Conservation (phyloP, 106 monocot genomes). For the Dendrobium huoshanense region DNA sequence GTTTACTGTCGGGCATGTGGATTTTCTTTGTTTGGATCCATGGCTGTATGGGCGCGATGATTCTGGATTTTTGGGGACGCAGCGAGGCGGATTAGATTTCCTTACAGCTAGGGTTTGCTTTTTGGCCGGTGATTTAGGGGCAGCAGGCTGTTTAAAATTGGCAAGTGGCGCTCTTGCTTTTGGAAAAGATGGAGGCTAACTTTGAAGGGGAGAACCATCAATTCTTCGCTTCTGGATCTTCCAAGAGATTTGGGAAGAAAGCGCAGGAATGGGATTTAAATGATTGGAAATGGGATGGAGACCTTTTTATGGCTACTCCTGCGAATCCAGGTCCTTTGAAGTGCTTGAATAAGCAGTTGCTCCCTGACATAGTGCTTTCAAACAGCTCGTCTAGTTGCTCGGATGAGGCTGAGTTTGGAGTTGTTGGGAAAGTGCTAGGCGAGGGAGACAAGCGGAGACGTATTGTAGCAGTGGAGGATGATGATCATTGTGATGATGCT, state of each 20-base stretch:
- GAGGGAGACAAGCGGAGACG: conserved; percentile 45
- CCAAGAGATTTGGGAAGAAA: conserved; percentile 25
- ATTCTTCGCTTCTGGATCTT: conserved; percentile 17
- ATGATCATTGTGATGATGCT: conserved; percentile 16
- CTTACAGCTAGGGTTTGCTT: not conserved
- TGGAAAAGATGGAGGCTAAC: conserved; percentile 32
- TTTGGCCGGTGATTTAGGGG: not conserved
- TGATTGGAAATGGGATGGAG: conserved; percentile 60
- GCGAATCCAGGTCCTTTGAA: conserved; percentile 18
- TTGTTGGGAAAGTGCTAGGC: conserved; percentile 9
- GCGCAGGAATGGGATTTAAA: conserved; percentile 53
- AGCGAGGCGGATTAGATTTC: conserved; percentile 23
- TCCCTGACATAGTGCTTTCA: conserved; percentile 14
- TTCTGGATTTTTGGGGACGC: conserved; percentile 38
- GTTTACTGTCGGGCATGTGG: conserved; percentile 23
- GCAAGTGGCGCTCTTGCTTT: not conserved
- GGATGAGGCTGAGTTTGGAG: conserved; percentile 20
- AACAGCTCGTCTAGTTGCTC: conserved; percentile 24
- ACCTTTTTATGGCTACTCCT: conserved; percentile 40
- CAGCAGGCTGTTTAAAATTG: no score
- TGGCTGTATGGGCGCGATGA: conserved; percentile 23
- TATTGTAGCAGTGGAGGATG: conserved; percentile 16
- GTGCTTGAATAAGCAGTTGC: conserved; percentile 30
- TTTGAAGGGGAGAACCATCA: conserved; percentile 16
- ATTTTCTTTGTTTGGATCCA: conserved; percentile 26